Base-by-base conservation (phyloP, 345 rosid genomes). In the Theobroma cacao region DNA sequence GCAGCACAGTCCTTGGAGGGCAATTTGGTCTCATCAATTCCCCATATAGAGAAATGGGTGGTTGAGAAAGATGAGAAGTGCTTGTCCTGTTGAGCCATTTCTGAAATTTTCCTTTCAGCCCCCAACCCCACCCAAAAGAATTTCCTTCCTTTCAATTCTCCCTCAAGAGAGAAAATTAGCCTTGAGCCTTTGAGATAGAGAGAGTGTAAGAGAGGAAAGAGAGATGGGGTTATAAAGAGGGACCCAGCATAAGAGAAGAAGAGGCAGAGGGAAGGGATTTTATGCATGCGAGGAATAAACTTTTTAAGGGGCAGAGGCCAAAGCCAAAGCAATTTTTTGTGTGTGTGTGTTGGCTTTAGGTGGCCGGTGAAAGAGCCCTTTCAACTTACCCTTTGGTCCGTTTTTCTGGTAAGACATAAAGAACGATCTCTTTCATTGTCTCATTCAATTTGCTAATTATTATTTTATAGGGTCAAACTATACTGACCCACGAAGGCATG, bases 291-390 rank as follows among this genome's bases (percentile, higher is more conserved):
- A 84, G 14, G 66, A 58, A 36, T 36, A 74, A 58, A 58, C 28
- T n/a, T 52, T n/a, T n/a, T n/a, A 74, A 78, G 81, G 10, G 18
- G 75, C 40, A 50, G 75, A 20, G 5, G 45, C 43, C 45, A 55
- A 48, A n/a, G 75, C 62, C 52, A 50, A 26, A 28, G 62, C 63
- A 56, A 74, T 48, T 14, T 31, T 7, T 22, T 48, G 36, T 72
- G 80, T 65, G 47, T 10, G 50, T 56, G 10, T 77, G 58, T 34
- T 72, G 79, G 77, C 70, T 61, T 50, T 79, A 63, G 74, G 78
- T 78, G 91, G 91, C 88, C 87, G 88, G 86, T 89, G 89, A 80
- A 85, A 84, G 75, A 85, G 82, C 78, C 83, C 72, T 89, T 88
- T 89, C 93, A 81, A 85, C 91, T 83, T 86, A 82, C 86, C 80